phyloP scores from a whole-genome alignment of 2,329 filamentous ascomycete species.

The Fusarium buxicola region DNA sequence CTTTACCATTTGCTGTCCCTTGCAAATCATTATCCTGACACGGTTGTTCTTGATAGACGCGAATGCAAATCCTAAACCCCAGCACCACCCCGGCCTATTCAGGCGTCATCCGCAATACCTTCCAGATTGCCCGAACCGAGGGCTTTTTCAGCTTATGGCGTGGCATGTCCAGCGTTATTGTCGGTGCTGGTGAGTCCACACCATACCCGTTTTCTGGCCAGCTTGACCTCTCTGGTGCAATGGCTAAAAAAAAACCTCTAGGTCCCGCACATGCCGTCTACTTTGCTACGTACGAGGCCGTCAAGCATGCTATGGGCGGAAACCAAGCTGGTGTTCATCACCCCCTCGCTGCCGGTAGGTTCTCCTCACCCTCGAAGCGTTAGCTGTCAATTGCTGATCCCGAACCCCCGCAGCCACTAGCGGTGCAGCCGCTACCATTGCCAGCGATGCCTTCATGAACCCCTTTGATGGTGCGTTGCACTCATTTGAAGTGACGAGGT shows the following conservation, averaged over 20 bases:
- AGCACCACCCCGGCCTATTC: constrained; percentile 84
- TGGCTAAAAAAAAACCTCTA: constrained; percentile 53
- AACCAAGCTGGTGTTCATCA: constrained; percentile 91
- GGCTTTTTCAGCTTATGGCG: constrained; percentile 94
- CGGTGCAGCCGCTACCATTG: constrained; percentile 94
- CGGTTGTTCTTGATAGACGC: constrained; percentile 71
- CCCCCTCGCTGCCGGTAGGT: constrained; percentile 87
- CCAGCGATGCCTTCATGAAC: constrained; percentile 98
- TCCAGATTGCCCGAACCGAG: constrained; percentile 90
- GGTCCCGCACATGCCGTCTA: constrained; percentile 98
- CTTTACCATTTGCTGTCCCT: not conserved
- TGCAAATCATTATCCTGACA: constrained; percentile 34
- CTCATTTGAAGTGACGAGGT: not conserved
- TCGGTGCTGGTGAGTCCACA: constrained; percentile 82
- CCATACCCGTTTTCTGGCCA: constrained; percentile 35
- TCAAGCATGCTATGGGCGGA: constrained; percentile 95
- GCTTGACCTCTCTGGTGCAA: not conserved
- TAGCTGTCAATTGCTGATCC: constrained; percentile 15
- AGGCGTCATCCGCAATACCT: constrained; percentile 90
- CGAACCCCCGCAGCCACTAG: constrained; percentile 74
- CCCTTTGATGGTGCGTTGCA: constrained; percentile 87
- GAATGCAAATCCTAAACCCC: constrained; percentile 96
- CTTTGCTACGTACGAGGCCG: constrained; percentile 96
- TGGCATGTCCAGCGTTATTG: constrained; percentile 94
- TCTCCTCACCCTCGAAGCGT: not conserved